Base-by-base conservation (phyloP, 163 green algal genomes). In the Scenedesmus sp. region DNA sequence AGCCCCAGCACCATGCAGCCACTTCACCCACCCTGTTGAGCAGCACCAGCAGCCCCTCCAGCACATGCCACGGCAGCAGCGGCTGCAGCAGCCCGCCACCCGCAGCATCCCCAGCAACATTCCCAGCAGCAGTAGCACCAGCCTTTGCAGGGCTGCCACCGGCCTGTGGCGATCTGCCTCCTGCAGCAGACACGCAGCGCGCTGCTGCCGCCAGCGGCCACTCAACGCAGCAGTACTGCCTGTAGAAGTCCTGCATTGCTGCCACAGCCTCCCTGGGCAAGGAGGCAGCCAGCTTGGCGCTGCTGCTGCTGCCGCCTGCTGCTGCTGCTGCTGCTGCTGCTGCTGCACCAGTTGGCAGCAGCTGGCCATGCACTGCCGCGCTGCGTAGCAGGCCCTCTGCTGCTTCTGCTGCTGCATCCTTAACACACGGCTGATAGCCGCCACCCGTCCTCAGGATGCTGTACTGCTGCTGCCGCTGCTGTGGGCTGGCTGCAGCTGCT, bases 391-490 rank as follows among this genome's bases (percentile, higher is more conserved):
- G 66, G 66, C 66, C 66, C 15, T 76, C 66, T 8, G 66, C 66
- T 26, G 66, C 10, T 10, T 76, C 74, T 56, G 74, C 74, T 82
- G n/a, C 74, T 13, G 74, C 26, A 10, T 16, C 1, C 16, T 82
- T 18, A n/a, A 82, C 4, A 4, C 26, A 12, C 23, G 82, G 82
- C 82, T 20, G 62, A 56, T 87, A 87, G 20, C 82, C 82, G 4
- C 82, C 82, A 20, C 82, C 82, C 56, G 82, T 87, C 20, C 82
- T 59, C 3, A 73, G 5, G 7, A 87, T 60, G 54, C 54, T 70
- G 55, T 73, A 87, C 55, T 87, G 82, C 82, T 73, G 82, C 82
- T 87, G 82, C 15, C 54, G 82, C 55, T 73, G 82, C 16, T 74
- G 66, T 18, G 16, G 62, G 7, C 6, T 64, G 4, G 16, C 79